These are phyloP conservation scores for Saccharomycopsis selenospora DNA, from an alignment of 805 yeast species.

Conservation along the genomic window DNA sequence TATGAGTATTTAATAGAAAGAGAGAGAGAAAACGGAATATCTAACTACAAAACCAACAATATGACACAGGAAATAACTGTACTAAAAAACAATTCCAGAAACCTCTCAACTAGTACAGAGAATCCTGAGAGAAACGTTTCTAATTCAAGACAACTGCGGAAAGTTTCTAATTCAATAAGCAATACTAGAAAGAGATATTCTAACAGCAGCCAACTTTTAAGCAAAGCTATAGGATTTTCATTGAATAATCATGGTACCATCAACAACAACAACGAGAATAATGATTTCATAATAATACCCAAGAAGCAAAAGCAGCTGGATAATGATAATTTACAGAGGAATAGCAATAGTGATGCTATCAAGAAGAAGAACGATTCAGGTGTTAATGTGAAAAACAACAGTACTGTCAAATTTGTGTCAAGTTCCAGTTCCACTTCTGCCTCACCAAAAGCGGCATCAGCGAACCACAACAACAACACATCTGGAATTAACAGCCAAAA, in stretches of 20 bases:
- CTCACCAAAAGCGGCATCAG: background rate
- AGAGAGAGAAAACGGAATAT: too few relatives aligned
- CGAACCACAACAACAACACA: background rate
- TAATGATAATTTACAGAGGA: background rate
- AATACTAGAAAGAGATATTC: conserved; percentile 12
- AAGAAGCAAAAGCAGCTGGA: background rate
- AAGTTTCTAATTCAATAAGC: background rate
- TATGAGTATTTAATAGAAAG: too few relatives aligned
- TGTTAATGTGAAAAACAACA: background rate
- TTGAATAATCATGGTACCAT: conserved; percentile 3
- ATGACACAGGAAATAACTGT: too few relatives aligned
- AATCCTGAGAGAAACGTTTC: too few relatives aligned
- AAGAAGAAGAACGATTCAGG: background rate
- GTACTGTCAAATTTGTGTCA: background rate
- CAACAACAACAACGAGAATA: background rate
- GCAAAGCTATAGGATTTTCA: conserved; percentile 14
- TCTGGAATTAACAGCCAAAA: background rate
- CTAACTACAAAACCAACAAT: too few relatives aligned
- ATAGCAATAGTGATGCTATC: background rate
- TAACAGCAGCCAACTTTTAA: conserved; percentile 8
- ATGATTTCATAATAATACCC: background rate
- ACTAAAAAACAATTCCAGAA: too few relatives aligned
- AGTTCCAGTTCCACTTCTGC: background rate
- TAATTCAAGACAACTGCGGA: too few relatives aligned
- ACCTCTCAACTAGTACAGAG: too few relatives aligned